Evolutionary conservation across 2,329 filamentous ascomycete species (phyloP).

Genomic region (Dactylellina sp.): DNA sequence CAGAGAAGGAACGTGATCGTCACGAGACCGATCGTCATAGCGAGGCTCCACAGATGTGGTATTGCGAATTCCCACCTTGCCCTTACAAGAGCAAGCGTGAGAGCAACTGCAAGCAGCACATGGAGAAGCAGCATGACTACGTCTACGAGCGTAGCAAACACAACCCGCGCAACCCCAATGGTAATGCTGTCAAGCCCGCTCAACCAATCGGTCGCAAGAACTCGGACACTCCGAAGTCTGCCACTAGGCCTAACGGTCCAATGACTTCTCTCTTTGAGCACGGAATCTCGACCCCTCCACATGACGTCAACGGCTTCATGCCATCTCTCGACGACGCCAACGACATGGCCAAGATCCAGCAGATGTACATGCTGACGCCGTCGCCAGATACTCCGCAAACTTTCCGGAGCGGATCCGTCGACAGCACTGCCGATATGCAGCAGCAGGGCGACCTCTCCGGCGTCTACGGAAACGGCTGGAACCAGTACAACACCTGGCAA

Average conservation of each 20-base stretch:
- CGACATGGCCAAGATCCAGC: slow-evolving; percentile 55
- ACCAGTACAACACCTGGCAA: slow-evolving; percentile 55
- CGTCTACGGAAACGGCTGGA: slow-evolving; percentile 50
- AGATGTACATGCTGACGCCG: slow-evolving; percentile 54
- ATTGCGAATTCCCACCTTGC: slow-evolving; percentile 85
- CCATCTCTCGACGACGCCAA: slow-evolving; percentile 52
- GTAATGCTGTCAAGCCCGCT: slow-evolving; percentile 24
- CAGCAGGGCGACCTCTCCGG: slow-evolving; percentile 50
- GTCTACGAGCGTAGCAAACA: slow-evolving; percentile 92
- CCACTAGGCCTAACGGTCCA: slow-evolving; percentile 28
- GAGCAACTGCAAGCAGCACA: slow-evolving; percentile 97
- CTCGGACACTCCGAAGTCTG: slow-evolving; percentile 43
- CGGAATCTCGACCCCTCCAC: slow-evolving; percentile 55
- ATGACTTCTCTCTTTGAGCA: slow-evolving; percentile 49
- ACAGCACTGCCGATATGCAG: slow-evolving; percentile 54
- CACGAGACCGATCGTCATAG: slow-evolving; percentile 98
- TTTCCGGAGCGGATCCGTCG: slow-evolving; percentile 55
- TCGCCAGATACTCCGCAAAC: slow-evolving; percentile 51
- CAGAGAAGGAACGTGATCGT: slow-evolving; percentile 95
- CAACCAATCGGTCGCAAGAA: slow-evolving; percentile 46
- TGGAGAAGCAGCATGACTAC: slow-evolving; percentile 96
- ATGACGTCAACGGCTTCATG: slow-evolving; percentile 51
- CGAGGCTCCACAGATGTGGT: slow-evolving; percentile 79
- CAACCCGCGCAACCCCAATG: slow-evolving; percentile 67
- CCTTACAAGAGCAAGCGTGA: slow-evolving; percentile 95